Base-by-base conservation (phyloP, 805 yeast species). In the Kodamaea nitidulidarum region DNA sequence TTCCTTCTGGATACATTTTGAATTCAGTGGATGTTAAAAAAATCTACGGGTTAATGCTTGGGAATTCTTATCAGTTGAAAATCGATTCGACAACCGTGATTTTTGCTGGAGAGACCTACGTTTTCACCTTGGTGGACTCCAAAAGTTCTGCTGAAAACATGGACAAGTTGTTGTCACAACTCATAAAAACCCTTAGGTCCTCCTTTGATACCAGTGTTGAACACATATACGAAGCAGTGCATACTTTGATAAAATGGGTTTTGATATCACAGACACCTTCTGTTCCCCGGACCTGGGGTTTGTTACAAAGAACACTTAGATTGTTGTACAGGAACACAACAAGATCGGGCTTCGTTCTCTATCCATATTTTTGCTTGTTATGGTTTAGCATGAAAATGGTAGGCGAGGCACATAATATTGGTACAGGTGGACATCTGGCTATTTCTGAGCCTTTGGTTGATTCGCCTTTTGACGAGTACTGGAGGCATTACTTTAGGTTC, bases 221-320 rank as follows among this genome's bases (percentile, higher is more conserved):
- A 3, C 57, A 54, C n/a, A 25, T 56, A 3, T 49, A 50, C 15
- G 36, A 42, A 1, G 52, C 60, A 2, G 28, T 63, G 2, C 46
- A 46, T 20, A 46, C 45, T 0, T 29, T 67, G 7, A 44, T 63
- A 4, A 47, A 51, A 28, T 67, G 72, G 72, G 35, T 44, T 22
- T 47, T 67, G 15, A 57, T 62, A 11, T 16, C 56, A 2, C 70
- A 65, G 32, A 56, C 58, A 27, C 36, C 45, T 4, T 60, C 65
- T 2, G 15, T 47, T 3, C 51, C 44, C 3, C 44, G 31, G n/a
- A 33, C 49, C n/a, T 44, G 55, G 51, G 41, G 38, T 11, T 34
- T 47, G 1, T 15, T 61, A 10, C 18, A 30, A 7, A 15, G 32
- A 10, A 9, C 16, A 3, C n/a, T 30, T 9, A 15, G 21, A 17